These are phyloP conservation scores for Botrytis aclada DNA, from an alignment of 2,329 filamentous ascomycete genomes.

Conservation along the genomic window DNA sequence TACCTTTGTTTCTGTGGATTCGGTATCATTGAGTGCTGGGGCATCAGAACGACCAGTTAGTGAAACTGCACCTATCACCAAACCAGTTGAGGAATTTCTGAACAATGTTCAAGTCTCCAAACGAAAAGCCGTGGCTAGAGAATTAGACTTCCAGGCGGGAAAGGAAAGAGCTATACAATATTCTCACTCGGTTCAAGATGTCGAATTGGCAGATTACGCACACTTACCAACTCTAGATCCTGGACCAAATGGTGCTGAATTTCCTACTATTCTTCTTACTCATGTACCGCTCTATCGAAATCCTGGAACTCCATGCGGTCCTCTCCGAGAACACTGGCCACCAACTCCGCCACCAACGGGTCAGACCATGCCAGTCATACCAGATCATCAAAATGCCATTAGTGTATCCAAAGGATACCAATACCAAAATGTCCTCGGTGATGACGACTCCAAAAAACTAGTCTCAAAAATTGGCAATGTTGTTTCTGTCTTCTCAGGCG, in stretches of 20 bases:
- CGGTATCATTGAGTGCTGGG: slow-evolving; percentile 78
- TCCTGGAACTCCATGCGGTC: slow-evolving; percentile 82
- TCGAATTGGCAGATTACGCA: slow-evolving; percentile 40
- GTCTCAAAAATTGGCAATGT: slow-evolving; percentile 78
- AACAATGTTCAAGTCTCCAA: slow-evolving; percentile 62
- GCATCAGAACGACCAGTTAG: slow-evolving; percentile 45
- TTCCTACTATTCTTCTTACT: slow-evolving; percentile 85
- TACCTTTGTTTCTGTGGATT: slow-evolving; percentile 88
- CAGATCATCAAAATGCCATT: slow-evolving; percentile 75
- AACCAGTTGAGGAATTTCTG: slow-evolving; percentile 74
- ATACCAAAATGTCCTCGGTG: slow-evolving; percentile 90
- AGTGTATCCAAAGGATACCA: slow-evolving; percentile 79
- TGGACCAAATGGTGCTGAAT: slow-evolving; percentile 50
- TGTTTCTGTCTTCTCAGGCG: slow-evolving; percentile 84
- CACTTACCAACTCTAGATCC: slow-evolving; percentile 43
- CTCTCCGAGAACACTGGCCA: slow-evolving; percentile 78
- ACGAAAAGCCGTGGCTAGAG: slow-evolving; percentile 63
- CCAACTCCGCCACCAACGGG: slow-evolving; percentile 61
- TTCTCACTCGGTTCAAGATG: slow-evolving; percentile 57
- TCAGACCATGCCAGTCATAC: slow-evolving; percentile 50
- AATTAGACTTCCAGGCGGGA: slow-evolving; percentile 64
- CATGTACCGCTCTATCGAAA: slow-evolving; percentile 87
- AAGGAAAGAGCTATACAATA: slow-evolving; percentile 52
- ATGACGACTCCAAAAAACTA: slow-evolving; percentile 71
- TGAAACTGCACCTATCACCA: slow-evolving; percentile 63